Evolutionary conservation across 345 rosid genomes (phyloP).

Genomic region (Salix viminalis): DNA sequence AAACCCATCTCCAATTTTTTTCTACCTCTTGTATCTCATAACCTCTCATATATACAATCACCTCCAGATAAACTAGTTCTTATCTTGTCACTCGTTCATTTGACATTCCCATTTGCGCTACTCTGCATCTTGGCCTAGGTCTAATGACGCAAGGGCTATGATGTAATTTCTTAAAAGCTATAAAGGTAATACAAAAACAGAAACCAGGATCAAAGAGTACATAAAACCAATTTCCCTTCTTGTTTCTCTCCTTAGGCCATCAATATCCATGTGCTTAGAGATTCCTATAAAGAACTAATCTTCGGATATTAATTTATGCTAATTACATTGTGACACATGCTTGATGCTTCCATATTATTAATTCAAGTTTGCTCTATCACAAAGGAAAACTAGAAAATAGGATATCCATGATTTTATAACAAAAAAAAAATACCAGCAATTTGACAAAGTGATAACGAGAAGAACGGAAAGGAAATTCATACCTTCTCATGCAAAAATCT

Average conservation of each 20-base stretch:
- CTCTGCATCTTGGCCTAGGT: neutral
- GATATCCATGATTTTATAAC: neutral
- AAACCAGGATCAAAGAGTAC: neutral
- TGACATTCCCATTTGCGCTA: neutral
- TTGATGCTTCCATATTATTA: neutral
- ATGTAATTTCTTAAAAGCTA: neutral
- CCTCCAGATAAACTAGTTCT: neutral
- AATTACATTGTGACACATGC: neutral
- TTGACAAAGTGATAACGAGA: neutral
- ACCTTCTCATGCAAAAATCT: conserved; percentile 69
- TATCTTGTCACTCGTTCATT: neutral
- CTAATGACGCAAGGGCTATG: neutral
- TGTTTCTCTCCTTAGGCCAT: neutral
- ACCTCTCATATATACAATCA: neutral
- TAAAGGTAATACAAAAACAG: neutral
- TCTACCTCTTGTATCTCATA: neutral
- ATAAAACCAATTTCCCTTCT: neutral
- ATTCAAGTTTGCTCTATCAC: neutral
- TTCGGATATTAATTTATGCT: neutral
- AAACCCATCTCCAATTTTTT: neutral
- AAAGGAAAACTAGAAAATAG: neutral
- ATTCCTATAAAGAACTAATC: neutral
- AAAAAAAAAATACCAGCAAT: conserved; percentile 1
- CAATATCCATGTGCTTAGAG: neutral
- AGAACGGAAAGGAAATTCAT: neutral